Evolutionary conservation across 495 filamentous ascomycete genomes (phyloP).

Genomic region (Lophiostoma macrostomum): DNA sequence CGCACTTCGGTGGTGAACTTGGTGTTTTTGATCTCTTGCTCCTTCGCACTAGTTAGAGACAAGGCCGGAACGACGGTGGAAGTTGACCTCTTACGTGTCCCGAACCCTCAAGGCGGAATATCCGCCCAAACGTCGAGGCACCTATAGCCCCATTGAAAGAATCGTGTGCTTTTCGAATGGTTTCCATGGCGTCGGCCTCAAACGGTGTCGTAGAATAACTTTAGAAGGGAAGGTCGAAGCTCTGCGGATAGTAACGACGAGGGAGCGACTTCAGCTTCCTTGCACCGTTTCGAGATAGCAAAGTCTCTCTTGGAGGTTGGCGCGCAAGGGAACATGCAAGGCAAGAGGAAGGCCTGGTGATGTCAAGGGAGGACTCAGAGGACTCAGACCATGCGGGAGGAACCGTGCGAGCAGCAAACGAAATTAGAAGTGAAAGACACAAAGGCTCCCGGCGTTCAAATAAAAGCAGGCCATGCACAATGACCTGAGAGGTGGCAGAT

Average conservation of each 20-base stretch:
- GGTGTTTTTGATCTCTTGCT: slow-evolving; percentile 64
- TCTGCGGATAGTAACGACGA: too few species aligned
- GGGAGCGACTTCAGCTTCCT: background rate
- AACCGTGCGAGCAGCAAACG: background rate
- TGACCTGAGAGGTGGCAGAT: slow-evolving; percentile 15
- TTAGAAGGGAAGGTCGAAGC: background rate
- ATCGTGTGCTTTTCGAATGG: slow-evolving; percentile 9
- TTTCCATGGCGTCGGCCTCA: slow-evolving; percentile 31
- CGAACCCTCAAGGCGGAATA: slow-evolving; percentile 70
- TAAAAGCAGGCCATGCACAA: slow-evolving; percentile 10
- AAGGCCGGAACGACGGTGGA: slow-evolving; percentile 1
- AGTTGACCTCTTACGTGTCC: slow-evolving; percentile 60
- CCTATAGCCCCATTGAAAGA: slow-evolving; percentile 26
- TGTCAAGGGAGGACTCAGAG: too few species aligned
- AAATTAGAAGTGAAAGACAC: slow-evolving; percentile 6
- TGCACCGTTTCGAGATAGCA: too few species aligned
- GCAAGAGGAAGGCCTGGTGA: too few species aligned
- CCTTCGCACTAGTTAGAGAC: slow-evolving; percentile 37
- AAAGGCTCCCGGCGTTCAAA: slow-evolving; percentile 17
- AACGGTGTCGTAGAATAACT: too few species aligned
- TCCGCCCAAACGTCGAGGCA: slow-evolving; percentile 33
- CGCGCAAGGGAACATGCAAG: too few species aligned
- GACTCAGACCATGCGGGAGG: background rate
- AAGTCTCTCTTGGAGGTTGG: too few species aligned
- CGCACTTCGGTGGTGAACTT: slow-evolving; percentile 78